Percentiles rank a stretch among this genome's conserved stretches.
Conservation (phyloP, 2,329 filamentous ascomycete species). For the Neocatenulostroma microsporum region DNA sequence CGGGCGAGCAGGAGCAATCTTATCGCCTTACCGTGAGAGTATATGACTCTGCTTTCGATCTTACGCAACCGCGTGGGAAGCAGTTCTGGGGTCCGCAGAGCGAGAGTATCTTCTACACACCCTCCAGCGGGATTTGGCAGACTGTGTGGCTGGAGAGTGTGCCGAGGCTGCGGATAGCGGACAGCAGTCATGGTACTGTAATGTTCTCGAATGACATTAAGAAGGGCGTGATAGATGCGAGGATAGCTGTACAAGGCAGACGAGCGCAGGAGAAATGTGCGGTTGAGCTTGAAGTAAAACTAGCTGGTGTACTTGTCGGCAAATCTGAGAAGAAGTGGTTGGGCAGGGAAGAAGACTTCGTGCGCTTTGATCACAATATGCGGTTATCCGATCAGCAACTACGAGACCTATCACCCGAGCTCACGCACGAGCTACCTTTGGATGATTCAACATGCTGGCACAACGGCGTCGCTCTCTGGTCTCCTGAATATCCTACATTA, state of each 20-base stretch:
- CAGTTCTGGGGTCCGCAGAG: constrained; percentile 54
- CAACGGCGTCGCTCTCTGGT: constrained; percentile 55
- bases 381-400: constrained; percentile 39
- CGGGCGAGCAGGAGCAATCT: neutral
- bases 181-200: constrained; percentile 52
- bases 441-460: constrained; percentile 40
- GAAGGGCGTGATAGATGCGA: constrained; percentile 44
- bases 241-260: constrained; percentile 44
- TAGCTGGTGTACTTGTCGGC: constrained; percentile 43
- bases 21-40: constrained; percentile 48
- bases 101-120: constrained; percentile 62
- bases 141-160: constrained; percentile 60
- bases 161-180: constrained; percentile 45
- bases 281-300: constrained; percentile 48
- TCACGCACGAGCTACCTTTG: constrained; percentile 30
- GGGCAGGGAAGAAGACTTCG: constrained; percentile 44
- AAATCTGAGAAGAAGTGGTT: constrained; percentile 38
- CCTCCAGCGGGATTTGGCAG: constrained; percentile 69
- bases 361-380: constrained; percentile 43
- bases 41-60: constrained; percentile 56
- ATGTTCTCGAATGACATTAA: constrained; percentile 49
- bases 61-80: constrained; percentile 59
- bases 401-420: constrained; percentile 33
- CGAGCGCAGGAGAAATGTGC: constrained; percentile 40
- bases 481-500: constrained; percentile 50